Base-by-base conservation (phyloP, 2,329 filamentous ascomycete genomes). In the Proliferodiscus dingleyae region DNA sequence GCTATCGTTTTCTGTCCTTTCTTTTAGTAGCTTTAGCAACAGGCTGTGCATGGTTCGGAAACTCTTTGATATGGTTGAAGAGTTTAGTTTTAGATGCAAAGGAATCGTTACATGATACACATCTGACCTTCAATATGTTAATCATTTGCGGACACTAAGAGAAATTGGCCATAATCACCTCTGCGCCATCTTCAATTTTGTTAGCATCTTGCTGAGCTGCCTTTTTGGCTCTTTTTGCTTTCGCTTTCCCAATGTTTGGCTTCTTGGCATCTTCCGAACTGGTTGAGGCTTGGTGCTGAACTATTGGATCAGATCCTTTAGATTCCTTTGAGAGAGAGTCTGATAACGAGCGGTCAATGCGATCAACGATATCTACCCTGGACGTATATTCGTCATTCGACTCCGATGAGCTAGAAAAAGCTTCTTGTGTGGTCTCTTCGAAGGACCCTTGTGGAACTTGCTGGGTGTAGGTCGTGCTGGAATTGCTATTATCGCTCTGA, bases 61-160 rank as follows among this genome's bases (percentile, higher is more conserved):
- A 62, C 19, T 76, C 71, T 55, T 77, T 74, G 42, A 86, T 68
- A 64, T 87, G 83, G 49, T 74, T 67, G 58, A 84, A 84, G 28
- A 87, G 60, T 51, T 75, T 75, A n/a, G 71, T 81, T 52, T 78
- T 81, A 1, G 77, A 80, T 1, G 72, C 51, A 55, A 86, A 87
- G 0, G 64, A 65, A 10, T 71, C 72, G 36, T 72, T 68, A 61
- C 83, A 87, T 1, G 67, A 66, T 1, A 69, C 68, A 61, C 83
- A 87, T 47, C 67, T 71, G 49, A 75, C 70, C 41, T 71, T 61
- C 6, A 21, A 18, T 5, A 38, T 15, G 23, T 54, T 19, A 55
- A 43, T 28, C 43, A 38, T 36, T 16, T 47, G 29, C 10, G n/a
- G 11, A 30, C 22, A 15, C 30, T 23, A 16, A n/a, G n/a, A n/a